Base-by-base conservation (phyloP, 1,284 basidiomycete species). In the Coniferiporia weirii region DNA sequence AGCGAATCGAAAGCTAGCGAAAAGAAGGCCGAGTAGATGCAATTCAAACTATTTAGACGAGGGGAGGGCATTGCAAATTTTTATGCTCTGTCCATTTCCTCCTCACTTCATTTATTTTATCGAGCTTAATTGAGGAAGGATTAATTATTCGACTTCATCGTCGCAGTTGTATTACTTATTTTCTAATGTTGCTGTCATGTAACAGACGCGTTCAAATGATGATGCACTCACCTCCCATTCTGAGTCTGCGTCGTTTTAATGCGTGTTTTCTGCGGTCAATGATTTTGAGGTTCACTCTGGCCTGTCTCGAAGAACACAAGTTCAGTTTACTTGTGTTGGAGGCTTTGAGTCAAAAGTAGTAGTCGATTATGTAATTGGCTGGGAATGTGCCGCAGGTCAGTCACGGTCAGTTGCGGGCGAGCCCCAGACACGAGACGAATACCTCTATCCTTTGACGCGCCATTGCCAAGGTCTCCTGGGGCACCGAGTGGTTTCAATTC, bases 1-100 rank as follows among this genome's bases (percentile, higher is more conserved):
- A 38, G 52, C 1, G 56, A 61, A 6, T 43, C 40, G 22, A 50
- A 45, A 22, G 34, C 34, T 9, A 32, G 9, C 2, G 60, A 57
- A 54, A 54, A 58, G 46, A 58, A 54, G 56, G 34, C 44, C 19
- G 35, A 52, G 44, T 59, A 47, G 46, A 47, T 32, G 5, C 19
- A 35, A 19, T 27, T 48, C 22, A 12, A 10, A 19, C 27, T 17
- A 54, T 10, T 12, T 20, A 38, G 32, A 15, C 19, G 36, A 34
- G 13, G 32, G 44, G 27, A 20, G 10, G 43, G 27, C 15, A 4
- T 4, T 54, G 32, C 40, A 38, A 12, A 7, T 12, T 40, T 40
- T 40, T 15, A 12, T 15, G 15, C 38, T 3, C 6, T 40, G 38
- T 48, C 22, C 27, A 34, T 27, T 27, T 27, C 27, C 27, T 27